Base-by-base conservation (phyloP, 2,329 filamentous ascomycete genomes). In the Chrysoporthe deuterocubensis region DNA sequence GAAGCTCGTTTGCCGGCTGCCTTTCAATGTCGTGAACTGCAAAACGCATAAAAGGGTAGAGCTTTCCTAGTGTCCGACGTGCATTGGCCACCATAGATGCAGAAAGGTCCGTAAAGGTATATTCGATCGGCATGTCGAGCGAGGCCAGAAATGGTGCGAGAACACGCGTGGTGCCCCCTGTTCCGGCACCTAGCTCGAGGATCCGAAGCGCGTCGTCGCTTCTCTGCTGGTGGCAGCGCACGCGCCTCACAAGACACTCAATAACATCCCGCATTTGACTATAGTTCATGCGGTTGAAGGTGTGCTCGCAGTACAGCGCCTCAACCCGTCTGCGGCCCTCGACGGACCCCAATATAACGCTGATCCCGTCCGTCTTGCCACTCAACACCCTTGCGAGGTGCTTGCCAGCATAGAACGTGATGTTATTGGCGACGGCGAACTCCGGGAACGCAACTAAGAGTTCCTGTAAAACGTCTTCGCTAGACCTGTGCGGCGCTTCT, bases 81-180 rank as follows among this genome's bases (percentile, higher is more conserved):
- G 75, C 76, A 0, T 70, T 68, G 2, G 72, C 73, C 1, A 80
- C 76, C 40, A 81, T 72, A 0, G 75, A 74, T 0, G 74, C 32
- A 1, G 77, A 73, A 1, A 82, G 67, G 48, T 83, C 80, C 0
- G 81, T 81, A 60, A 81, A 80, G 1, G 76, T 79, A 68, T 82
- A 82, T 54, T 75, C 72, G 37, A 79, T 73, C 0, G 74, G 70
- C 0, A 76, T 67, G 8, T 73, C 74, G 2, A 74, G 67, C 0
- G 59, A 42, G 1, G 71, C 72, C 2, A 81, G 72, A 0, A 73
- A 40, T 0, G 74, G 74, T 7, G 76, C 65, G 1, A 67, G 0
- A 2, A 60, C 77, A 75, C 6, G 18, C 18, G 56, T 80, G 0
- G 79, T 80, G 9, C 76, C 75, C 5, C 77, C 76, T 0, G 77